These are phyloP conservation scores for Annulohypoxylon maeteangense DNA, from an alignment of 495 filamentous ascomycete genomes.

Conservation along the genomic window DNA sequence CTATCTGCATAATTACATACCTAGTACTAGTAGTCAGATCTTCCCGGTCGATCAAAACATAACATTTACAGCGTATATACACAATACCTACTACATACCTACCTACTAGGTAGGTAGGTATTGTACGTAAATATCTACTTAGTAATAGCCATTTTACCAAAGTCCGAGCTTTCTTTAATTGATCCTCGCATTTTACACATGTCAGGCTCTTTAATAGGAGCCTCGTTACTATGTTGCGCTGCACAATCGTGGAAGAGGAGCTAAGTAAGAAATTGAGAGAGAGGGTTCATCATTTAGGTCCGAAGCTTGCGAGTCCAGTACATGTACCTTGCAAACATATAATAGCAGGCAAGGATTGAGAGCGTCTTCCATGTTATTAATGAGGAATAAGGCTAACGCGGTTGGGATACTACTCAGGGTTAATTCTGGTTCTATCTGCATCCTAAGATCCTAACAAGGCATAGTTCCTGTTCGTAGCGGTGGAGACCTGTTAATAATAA, in stretches of 20 bases:
- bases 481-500: conserved; percentile 29
- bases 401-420: conserved; percentile 14
- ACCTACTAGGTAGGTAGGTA: background rate
- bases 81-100: background rate
- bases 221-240: conserved; percentile 23
- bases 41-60: conserved; percentile 37
- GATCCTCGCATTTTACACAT: background rate
- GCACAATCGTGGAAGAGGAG: conserved; percentile 7
- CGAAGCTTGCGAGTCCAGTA: conserved; percentile 25
- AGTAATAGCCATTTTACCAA: no score
- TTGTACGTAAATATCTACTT: no score
- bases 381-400: conserved; percentile 24
- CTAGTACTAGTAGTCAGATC: no score
- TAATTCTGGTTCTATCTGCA: conserved; percentile 24
- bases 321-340: conserved; percentile 41
- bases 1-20: conserved; percentile 33
- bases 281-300: conserved; percentile 26
- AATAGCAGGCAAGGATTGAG: conserved; percentile 31
- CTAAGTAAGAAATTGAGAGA: conserved; percentile 16
- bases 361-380: conserved; percentile 30
- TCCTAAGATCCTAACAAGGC: conserved; percentile 18
- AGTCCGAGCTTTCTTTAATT: no score
- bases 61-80: background rate
- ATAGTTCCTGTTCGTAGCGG: conserved; percentile 36
- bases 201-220: background rate